Base-by-base conservation (phyloP, 1,139 yeast species). In the Hyphopichia pseudoburtonii region DNA sequence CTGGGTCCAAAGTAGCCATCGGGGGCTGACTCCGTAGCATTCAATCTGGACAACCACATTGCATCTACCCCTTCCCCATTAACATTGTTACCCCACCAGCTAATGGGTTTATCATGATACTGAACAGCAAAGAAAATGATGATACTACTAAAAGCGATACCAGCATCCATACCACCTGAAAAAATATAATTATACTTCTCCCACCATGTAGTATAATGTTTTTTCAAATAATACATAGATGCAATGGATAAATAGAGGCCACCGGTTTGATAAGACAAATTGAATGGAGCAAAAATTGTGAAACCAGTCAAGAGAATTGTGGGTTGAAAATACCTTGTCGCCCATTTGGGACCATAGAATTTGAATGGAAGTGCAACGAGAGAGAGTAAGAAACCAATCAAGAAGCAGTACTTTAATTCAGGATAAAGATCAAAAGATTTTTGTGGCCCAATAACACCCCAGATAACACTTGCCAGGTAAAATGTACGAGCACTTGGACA, bases 381-480 rank as follows among this genome's bases (percentile, higher is more conserved):
- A 2, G 76, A 78, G 10, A 70, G 47, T 3, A 73, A 45, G 26
- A 73, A 73, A 1, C 85, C 85, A 39, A 78, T 68, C 40, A 78
- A 62, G 70, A 80, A 80, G 42, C 77, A 69, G 61, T 62, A 76
- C 48, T 65, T 62, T 52, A 76, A 56, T 24, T 63, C 51, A 24
- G 81, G 81, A 46, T 76, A 76, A 26, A 73, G 50, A 1, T 67
- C 69, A 40, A 57, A 56, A 48, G 81, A 79, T 17, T 76, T 67
- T 51, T 73, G 65, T 17, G 89, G 89, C 18, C 87, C 88, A 48
- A 82, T 78, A 34, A 76, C 77, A 43, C 86, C 86, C 87, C 87
- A 82, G 32, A 78, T 66, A 27, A 82, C 71, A 3, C 81, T 72
- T 6, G 86, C 78, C 36, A 74, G 60, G 57, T 68, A 80, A 54